Base-by-base conservation (phyloP, 306 rosid species). In the Neltuma alba region DNA sequence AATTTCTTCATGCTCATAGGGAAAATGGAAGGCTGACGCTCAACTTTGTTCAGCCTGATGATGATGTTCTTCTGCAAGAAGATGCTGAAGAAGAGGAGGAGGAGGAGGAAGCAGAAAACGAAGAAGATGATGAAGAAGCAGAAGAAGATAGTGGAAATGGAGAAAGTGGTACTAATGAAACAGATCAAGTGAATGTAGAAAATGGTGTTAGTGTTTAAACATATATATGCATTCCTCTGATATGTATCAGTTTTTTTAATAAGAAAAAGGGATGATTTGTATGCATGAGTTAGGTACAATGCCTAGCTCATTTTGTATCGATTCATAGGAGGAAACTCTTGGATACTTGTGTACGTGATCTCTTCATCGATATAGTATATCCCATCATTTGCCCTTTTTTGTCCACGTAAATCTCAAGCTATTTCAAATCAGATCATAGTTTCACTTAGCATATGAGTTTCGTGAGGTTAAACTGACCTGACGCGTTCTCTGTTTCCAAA, bases 1-100 rank as follows among this genome's bases (percentile, higher is more conserved):
- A 94, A 81, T 80, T 94, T 45, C 60, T 94, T 30, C 98, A 84
- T 83, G 97, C 98, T 44, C 83, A 79, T 77, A 88, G 98, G 69
- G 96, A 94, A 81, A 89, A 92, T 40, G 98, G 98, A 18, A 92
- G 97, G 55, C 71, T 94, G 54, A 92, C 79, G 82, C 85, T 94
- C 23, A 87, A 89, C 63, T 87, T 90, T 74, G 82, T 92, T 87
- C 89, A 84, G 52, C 73, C 54, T 40, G 70, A 65, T 42, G 78
- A 88, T 6, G 80, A 87, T 2, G 87, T 79, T 20, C 62, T 70
- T 57, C 14, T n/a, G 2, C 85, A 70, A 2, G 83, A 83, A 0
- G 73, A 47, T 1, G 80, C 61, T 0, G 69, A 50, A 0, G 60
- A 64, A 0, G 60, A 70, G 0, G 60, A 70, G 0, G 79, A 78